Conservation (phyloP, 2,329 filamentous ascomycete species). For the Byssochlamys sp. region DNA sequence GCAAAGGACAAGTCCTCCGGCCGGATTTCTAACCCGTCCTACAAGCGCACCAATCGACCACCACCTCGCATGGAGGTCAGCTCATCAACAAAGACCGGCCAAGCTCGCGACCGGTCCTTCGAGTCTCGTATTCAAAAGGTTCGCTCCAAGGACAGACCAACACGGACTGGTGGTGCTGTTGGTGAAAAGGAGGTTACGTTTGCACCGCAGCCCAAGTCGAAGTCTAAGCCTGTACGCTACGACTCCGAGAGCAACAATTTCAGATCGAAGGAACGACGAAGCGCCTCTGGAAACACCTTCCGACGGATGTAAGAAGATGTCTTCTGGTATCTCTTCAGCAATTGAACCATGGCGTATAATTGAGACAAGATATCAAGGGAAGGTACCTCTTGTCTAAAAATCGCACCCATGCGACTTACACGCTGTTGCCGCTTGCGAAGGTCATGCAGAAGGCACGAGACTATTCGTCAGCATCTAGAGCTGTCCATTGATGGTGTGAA, state of each 20-base stretch:
- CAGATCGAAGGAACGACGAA: conserved; percentile 36
- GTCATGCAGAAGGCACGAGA: too few species aligned
- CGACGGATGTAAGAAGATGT: conserved; percentile 30
- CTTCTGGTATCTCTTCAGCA: neutral
- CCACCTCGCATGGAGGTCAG: conserved; percentile 50
- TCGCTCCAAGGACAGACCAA: conserved; percentile 25
- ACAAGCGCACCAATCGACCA: conserved; percentile 44
- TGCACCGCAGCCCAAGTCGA: conserved; percentile 41
- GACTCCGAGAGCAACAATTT: conserved; percentile 15
- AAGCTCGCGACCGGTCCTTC: conserved; percentile 47
- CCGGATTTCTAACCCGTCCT: conserved; percentile 46
- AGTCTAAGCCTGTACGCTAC: conserved; percentile 15
- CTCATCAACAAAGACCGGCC: conserved; percentile 39
- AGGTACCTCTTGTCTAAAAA: too few species aligned
- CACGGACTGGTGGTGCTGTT: conserved; percentile 26
- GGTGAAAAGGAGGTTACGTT: conserved; percentile 53
- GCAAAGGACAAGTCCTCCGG: conserved; percentile 23
- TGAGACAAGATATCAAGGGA: neutral
- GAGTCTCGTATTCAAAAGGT: conserved; percentile 45
- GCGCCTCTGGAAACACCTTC: conserved; percentile 42
- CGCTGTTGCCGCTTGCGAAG: too few species aligned
- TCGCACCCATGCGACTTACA: too few species aligned
- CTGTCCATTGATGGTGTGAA: too few species aligned
- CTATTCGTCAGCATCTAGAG: too few species aligned
- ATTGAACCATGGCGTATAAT: neutral